A percentile compares a stretch with the other conserved stretches of the same genome.
phyloP scores from a whole-genome alignment of 139 green algal genomes.

The Auxenochlorella pyrenoidosa region DNA sequence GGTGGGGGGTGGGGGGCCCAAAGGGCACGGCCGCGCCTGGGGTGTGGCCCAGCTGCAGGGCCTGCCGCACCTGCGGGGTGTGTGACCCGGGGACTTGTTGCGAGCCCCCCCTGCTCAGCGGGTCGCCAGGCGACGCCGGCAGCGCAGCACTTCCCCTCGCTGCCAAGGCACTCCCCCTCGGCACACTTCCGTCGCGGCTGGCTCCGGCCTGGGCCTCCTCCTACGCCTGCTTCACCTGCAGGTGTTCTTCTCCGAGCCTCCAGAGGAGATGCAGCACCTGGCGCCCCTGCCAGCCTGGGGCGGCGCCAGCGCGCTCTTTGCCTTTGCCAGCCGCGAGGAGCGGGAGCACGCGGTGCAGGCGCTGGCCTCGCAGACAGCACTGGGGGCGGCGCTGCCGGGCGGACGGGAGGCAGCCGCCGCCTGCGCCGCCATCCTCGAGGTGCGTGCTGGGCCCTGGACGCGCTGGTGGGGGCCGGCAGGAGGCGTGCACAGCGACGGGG shows the following conservation, averaged over 20 bases:
- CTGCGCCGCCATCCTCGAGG: slow-evolving; percentile 61
- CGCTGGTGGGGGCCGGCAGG: not conserved
- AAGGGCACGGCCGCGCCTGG: no score
- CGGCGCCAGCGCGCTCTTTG: slow-evolving; percentile 80
- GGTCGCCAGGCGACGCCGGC: no score
- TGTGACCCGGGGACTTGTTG: no score
- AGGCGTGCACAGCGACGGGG: no score
- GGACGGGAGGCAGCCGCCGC: slow-evolving; percentile 38
- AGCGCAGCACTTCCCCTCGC: no score
- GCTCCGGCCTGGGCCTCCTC: not conserved
- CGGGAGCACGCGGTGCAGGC: slow-evolving; percentile 54
- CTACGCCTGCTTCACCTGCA: not conserved
- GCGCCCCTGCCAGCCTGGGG: slow-evolving; percentile 67
- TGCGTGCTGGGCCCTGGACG: not conserved
- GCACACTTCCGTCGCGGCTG: no score
- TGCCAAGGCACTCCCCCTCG: no score
- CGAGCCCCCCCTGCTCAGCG: no score
- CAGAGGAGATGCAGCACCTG: not conserved
- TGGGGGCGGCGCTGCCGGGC: slow-evolving; percentile 55
- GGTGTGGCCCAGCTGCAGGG: no score
- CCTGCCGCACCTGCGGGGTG: no score
- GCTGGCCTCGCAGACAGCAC: slow-evolving; percentile 51
- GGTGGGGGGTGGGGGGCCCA: slow-evolving; percentile 1
- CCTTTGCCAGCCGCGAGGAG: slow-evolving; percentile 66
- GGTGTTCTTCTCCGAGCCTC: slow-evolving; percentile 17